Evolutionary conservation across 495 filamentous ascomycete species (phyloP), one percentile per base, ranked within the genome.

Genomic region (Emericellopsis terricola): DNA sequence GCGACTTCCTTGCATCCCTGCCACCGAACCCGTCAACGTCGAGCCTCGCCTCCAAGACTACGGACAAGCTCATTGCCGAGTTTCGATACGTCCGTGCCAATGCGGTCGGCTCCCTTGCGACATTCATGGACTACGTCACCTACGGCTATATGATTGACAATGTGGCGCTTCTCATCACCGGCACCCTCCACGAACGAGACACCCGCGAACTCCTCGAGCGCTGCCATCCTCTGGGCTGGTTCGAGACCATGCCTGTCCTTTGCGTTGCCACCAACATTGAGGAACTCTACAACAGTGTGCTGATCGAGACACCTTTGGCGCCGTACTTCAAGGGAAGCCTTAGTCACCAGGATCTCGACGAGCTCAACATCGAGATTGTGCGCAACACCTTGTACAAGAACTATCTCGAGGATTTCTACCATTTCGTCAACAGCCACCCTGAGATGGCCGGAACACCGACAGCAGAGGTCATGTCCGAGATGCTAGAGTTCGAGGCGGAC

Each of bases 71-170:
- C 44, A 84, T 96, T 45, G 74, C 85, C 36, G 91, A 99, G 52
- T 99, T 99, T 59, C 76, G 84, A 40, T 99, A 99, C 52, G 63
- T 99, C 33, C 76, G 85, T 44, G 83, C 82, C 27, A 91, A 96
- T 50, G 76, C 91, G 11, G 79, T 80, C 4, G 91, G 89, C 5
- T 80, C 82, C 0, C 71, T 93, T 15, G 76, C 85, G 33, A 83
- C 81, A 46, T 99, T 99, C 55, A 76, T 96, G 60, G 82, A 94
- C 49, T 99, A 93, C 54, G 61, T 99, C 36, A 96, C 87, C 8
- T 96, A 99, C 48, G 85, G 83, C 30, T 99, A 99, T 64, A 99
- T 99, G 89, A 99, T 99, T 56, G 89, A 99, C 58, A 99, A 99
- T 52, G 84, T 99, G 27, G 91, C 89, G 17, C 75, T 99, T 15